Evolutionary conservation across 257 asterid genomes (phyloP).

Genomic region (Cordia subcordata): DNA sequence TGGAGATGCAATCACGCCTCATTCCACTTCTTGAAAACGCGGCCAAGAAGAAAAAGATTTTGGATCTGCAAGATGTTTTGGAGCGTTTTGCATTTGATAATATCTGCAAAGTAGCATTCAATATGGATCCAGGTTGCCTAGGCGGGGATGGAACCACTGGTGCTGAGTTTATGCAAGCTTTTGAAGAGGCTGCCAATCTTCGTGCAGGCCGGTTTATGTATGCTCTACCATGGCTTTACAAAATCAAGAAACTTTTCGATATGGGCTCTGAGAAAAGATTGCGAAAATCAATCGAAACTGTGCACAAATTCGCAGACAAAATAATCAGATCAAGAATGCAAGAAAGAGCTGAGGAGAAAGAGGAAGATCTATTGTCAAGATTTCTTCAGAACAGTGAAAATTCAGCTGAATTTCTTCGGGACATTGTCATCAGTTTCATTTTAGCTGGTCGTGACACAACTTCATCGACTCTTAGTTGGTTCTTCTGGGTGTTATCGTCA

Average conservation of each 20-base stretch:
- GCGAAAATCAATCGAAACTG: constrained; percentile 1
- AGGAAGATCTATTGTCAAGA: constrained; percentile 45
- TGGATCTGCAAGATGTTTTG: constrained; percentile 58
- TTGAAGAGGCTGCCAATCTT: constrained; percentile 32
- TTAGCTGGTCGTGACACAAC: constrained; percentile 69
- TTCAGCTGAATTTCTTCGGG: constrained; percentile 47
- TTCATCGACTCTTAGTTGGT: constrained; percentile 67
- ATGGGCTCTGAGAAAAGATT: constrained; percentile 48
- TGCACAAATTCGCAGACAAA: constrained; percentile 41
- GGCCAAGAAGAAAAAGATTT: constrained; percentile 6
- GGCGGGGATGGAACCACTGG: constrained; percentile 23
- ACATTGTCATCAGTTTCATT: constrained; percentile 60
- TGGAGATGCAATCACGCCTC: constrained; percentile 37
- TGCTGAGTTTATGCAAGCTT: constrained; percentile 38
- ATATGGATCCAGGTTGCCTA: constrained; percentile 53
- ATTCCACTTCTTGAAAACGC: constrained; percentile 39
- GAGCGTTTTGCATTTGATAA: constrained; percentile 73
- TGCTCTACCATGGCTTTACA: constrained; percentile 37
- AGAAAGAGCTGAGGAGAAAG: constrained; percentile 17
- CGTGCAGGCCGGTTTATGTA: constrained; percentile 29
- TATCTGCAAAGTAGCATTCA: constrained; percentile 57
- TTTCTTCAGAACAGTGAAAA: constrained; percentile 42
- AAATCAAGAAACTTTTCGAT: constrained; percentile 28
- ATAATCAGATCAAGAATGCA: constrained; percentile 32
- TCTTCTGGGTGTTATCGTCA: constrained; percentile 45